Percentiles rank a stretch among this genome's conserved stretches.
Evolutionary conservation across 495 filamentous ascomycete species (phyloP).

Genomic region (Coniosporium apollinis): DNA sequence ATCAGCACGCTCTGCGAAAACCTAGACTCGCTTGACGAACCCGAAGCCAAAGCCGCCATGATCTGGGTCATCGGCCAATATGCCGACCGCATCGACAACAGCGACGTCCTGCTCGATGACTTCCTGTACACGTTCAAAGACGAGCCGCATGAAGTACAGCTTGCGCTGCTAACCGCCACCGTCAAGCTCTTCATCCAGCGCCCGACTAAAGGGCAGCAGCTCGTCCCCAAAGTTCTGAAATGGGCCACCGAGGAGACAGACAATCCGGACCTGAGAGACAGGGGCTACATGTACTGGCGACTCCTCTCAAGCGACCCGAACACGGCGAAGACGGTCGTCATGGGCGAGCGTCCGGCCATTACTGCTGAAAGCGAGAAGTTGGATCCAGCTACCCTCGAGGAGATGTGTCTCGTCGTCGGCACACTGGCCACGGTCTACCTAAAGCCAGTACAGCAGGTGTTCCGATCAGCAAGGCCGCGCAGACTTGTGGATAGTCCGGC

Average conservation of each 20-base stretch:
- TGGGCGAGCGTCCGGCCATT: constrained; percentile 94
- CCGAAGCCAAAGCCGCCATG: constrained; percentile 98
- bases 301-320: constrained; percentile 87
- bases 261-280: constrained; percentile 87
- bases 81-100: constrained; percentile 90
- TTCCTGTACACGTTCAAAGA: constrained; percentile 88
- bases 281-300: constrained; percentile 99
- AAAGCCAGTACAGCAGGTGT: constrained; percentile 96
- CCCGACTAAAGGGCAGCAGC: constrained; percentile 81
- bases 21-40: constrained; percentile 91
- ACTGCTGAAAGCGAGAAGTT: constrained; percentile 92
- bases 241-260: constrained; percentile 99
- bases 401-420: constrained; percentile 92
- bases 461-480: constrained; percentile 70
- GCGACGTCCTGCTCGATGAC: constrained; percentile 82
- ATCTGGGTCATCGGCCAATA: constrained; percentile 99
- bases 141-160: constrained; percentile 86
- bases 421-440: constrained; percentile 95
- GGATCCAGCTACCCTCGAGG: constrained; percentile 80
- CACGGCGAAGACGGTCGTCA: constrained; percentile 72
- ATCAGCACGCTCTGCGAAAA: constrained; percentile 92
- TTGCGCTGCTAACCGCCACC: constrained; percentile 86
- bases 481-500: constrained; percentile 66
- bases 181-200: constrained; percentile 98
- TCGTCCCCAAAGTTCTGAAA: constrained; percentile 92